A percentile compares a stretch with the other conserved stretches of the same genome.
phyloP scores from a whole-genome alignment of 441 rosid genomes.

The Aleurites moluccanus region DNA sequence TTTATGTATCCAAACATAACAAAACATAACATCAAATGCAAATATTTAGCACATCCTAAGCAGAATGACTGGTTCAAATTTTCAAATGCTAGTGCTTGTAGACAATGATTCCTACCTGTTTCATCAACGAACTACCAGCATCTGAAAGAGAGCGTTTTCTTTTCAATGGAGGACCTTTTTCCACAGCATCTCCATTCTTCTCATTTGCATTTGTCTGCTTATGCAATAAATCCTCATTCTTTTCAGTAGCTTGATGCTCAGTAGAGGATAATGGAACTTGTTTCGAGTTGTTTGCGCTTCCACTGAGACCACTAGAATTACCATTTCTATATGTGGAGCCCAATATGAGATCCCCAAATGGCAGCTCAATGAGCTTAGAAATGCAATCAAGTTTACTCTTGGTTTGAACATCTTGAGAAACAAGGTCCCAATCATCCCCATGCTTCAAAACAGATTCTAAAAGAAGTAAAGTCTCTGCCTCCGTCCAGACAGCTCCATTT shows the following conservation, averaged over 20 bases:
- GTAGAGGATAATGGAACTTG: slow-evolving; percentile 34
- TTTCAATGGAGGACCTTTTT: slow-evolving; percentile 58
- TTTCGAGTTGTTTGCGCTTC: slow-evolving; percentile 23
- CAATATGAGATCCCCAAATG: slow-evolving; percentile 70
- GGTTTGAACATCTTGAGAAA: slow-evolving; percentile 67
- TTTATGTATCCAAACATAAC: neutral
- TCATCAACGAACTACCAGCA: slow-evolving; percentile 60
- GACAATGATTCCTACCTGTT: slow-evolving; percentile 55
- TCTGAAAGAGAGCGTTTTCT: slow-evolving; percentile 45
- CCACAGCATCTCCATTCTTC: slow-evolving; percentile 44
- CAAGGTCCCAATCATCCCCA: slow-evolving; percentile 92
- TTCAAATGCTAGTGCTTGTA: neutral
- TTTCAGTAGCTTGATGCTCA: slow-evolving; percentile 30
- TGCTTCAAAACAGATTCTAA: slow-evolving; percentile 77
- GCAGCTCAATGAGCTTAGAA: slow-evolving; percentile 80
- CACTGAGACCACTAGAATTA: slow-evolving; percentile 29
- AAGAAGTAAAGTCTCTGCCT: slow-evolving; percentile 73
- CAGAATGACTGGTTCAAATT: neutral
- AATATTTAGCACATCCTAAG: neutral
- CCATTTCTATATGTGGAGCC: slow-evolving; percentile 46
- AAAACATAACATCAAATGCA: slow-evolving; percentile 6
- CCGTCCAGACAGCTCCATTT: slow-evolving; percentile 64
- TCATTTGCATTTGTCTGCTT: slow-evolving; percentile 32
- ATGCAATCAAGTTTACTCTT: slow-evolving; percentile 81
- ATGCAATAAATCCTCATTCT: slow-evolving; percentile 34